Evolutionary conservation across 257 asterid genomes (phyloP).

Genomic region (Verbascum thapsus): DNA sequence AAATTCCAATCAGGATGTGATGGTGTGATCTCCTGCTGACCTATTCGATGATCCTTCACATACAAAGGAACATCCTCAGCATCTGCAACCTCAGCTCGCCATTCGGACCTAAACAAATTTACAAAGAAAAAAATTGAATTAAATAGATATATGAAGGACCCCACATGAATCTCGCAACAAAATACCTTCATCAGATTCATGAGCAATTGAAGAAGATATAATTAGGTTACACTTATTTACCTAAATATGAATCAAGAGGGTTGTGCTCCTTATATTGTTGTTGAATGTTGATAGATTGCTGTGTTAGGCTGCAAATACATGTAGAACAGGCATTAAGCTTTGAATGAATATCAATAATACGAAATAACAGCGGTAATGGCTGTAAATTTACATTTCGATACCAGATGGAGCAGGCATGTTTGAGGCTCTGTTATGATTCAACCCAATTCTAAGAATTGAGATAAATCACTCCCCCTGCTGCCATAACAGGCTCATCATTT

Average conservation of each 20-base stretch:
- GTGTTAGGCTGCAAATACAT: constrained; percentile 47
- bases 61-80: constrained; percentile 52
- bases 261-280: constrained; percentile 38
- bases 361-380: neutral
- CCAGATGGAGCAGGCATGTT: constrained; percentile 49
- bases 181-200: no score
- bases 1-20: constrained; percentile 50
- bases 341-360: neutral
- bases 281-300: constrained; percentile 53
- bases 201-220: neutral
- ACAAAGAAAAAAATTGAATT: neutral
- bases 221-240: constrained; percentile 16
- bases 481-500: no score
- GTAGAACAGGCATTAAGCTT: neutral
- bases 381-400: neutral
- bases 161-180: no score
- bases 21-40: constrained; percentile 51
- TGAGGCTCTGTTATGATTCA: constrained; percentile 59
- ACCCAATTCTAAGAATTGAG: constrained; percentile 41
- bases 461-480: no score
- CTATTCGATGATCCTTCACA: constrained; percentile 46
- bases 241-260: constrained; percentile 37
- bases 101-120: constrained; percentile 30
- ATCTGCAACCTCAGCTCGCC: constrained; percentile 43
- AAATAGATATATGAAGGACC: no score